These are phyloP conservation scores for Fusarium algeriense DNA, from an alignment of 2,329 filamentous ascomycete genomes.

Conservation along the genomic window DNA sequence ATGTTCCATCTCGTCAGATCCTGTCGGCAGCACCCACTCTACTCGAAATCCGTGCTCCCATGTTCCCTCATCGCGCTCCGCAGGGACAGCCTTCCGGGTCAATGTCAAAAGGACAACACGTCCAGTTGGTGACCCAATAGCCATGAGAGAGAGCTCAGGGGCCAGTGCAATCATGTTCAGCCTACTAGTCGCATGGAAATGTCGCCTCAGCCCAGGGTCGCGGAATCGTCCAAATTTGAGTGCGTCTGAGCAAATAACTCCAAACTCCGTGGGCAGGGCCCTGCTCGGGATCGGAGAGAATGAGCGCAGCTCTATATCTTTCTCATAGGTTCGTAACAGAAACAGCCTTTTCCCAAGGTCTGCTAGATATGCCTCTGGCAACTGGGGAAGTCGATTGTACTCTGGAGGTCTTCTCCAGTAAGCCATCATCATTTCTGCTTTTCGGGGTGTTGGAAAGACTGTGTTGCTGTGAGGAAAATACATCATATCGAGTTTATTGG, in stretches of 20 bases:
- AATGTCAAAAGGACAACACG: constrained; percentile 73
- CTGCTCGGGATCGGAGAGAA: constrained; percentile 44
- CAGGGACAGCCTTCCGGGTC: constrained; percentile 50
- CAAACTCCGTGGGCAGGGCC: constrained; percentile 43
- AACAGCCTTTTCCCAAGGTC: constrained; percentile 39
- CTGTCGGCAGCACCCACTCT: constrained; percentile 64
- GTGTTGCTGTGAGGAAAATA: constrained; percentile 53
- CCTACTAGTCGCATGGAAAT: constrained; percentile 53
- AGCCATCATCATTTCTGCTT: constrained; percentile 21
- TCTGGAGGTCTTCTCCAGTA: constrained; percentile 40
- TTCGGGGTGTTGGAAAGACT: constrained; percentile 32
- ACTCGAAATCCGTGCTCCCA: constrained; percentile 63
- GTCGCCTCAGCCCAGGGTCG: constrained; percentile 35
- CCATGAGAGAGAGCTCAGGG: constrained; percentile 76
- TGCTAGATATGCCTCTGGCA: constrained; percentile 17
- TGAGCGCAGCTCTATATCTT: constrained; percentile 62
- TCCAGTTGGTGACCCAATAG: constrained; percentile 75
- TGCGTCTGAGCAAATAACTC: constrained; percentile 50
- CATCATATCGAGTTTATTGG: constrained; percentile 48
- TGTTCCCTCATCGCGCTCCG: constrained; percentile 34
- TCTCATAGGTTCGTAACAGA: constrained; percentile 63
- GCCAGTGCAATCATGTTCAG: constrained; percentile 74
- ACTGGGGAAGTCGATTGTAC: constrained; percentile 27
- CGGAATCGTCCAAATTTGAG: constrained; percentile 46
- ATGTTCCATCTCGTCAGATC: constrained; percentile 58